Evolutionary conservation across 345 rosid genomes (phyloP), one percentile per base, ranked within the genome.

Genomic region (Gossypium longicalyx): DNA sequence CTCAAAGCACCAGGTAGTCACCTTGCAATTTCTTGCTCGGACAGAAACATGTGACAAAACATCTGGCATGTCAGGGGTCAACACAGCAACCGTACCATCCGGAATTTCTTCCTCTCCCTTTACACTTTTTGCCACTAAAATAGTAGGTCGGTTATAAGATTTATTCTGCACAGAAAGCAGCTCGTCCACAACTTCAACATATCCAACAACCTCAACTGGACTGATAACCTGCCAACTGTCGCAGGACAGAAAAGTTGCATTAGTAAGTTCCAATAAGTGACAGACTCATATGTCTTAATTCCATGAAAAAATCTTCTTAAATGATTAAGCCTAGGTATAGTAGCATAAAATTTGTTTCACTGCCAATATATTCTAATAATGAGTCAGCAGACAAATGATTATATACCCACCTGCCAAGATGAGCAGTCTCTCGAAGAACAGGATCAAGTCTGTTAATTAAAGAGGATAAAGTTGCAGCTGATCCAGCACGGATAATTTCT

Each of bases 21-120:
- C 99, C 91, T 93, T 95, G 91, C 98, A 72, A 83, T 91, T 95
- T 85, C 99, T 92, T 78, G 99, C 99, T 73, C 99, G 89, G 72
- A 95, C 99, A 76, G 99, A 95, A 78, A 95, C 99, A 87, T 93
- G 99, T 58, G 99, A 95, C 58, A 95, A 76, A 73, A 95, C 99
- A 86, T 95, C 99, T 23, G 99, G 99, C 98, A 91, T 93, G 83
- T 95, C 97, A 57, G 98, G 94, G 12, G 99, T 95, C 85, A 95
- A 85, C 78, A 95, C 94, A 69, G 99, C 98, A 86, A 95, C 97
- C 78, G 89, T 81, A 76, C 99, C 97, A 79, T 87, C 97, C 59
- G 98, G 99, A 81, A 95, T 93, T 89, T 95, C 99, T 84, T 95
- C 99, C 82, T 95, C 98, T 76, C 99, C 99, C 82, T 81, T 93